A percentile compares a stretch with the other conserved stretches of the same genome.
Conservation (phyloP, 331 rosid species). For the Quercus tomentella region DNA sequence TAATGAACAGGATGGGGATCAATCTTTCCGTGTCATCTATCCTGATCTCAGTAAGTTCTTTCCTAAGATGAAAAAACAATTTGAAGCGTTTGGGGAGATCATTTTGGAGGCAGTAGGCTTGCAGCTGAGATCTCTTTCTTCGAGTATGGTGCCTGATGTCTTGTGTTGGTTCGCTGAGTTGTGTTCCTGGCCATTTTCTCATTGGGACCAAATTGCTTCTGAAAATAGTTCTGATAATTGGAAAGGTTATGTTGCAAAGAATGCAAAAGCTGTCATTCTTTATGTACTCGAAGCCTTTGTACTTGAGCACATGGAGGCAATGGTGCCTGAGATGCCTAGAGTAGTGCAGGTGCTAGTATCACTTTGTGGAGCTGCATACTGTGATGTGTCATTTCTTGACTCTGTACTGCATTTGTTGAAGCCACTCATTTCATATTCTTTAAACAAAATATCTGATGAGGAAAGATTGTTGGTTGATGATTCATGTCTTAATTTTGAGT, state of each 20-base stretch:
- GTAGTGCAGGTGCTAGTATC: constrained; percentile 76
- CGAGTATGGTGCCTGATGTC: constrained; percentile 70
- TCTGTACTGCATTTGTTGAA: constrained; percentile 65
- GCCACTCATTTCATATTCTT: constrained; percentile 84
- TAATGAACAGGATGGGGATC: constrained; percentile 36
- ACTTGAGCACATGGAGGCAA: constrained; percentile 85
- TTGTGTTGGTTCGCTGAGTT: constrained; percentile 87
- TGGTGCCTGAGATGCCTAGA: constrained; percentile 85
- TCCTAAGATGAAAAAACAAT: constrained; percentile 76
- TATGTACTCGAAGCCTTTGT: constrained; percentile 78
- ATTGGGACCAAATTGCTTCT: constrained; percentile 28
- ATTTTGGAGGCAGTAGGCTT: constrained; percentile 89
- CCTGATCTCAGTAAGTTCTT: constrained; percentile 79
- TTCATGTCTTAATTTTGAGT: constrained; percentile 75
- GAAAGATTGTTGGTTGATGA: constrained; percentile 58
- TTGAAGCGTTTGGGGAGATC: constrained; percentile 74
- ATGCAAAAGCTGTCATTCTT: constrained; percentile 82
- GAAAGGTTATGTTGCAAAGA: constrained; percentile 81
- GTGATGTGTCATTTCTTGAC: constrained; percentile 85
- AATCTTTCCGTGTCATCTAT: constrained; percentile 63
- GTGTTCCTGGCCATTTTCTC: constrained; percentile 75
- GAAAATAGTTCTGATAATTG: constrained; percentile 32
- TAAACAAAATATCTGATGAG: constrained; percentile 60
- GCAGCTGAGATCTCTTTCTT: constrained; percentile 82
- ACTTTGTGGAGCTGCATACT: constrained; percentile 69